Base-by-base conservation (phyloP, 2,329 filamentous ascomycete species). In the Tympanopsis confertula region DNA sequence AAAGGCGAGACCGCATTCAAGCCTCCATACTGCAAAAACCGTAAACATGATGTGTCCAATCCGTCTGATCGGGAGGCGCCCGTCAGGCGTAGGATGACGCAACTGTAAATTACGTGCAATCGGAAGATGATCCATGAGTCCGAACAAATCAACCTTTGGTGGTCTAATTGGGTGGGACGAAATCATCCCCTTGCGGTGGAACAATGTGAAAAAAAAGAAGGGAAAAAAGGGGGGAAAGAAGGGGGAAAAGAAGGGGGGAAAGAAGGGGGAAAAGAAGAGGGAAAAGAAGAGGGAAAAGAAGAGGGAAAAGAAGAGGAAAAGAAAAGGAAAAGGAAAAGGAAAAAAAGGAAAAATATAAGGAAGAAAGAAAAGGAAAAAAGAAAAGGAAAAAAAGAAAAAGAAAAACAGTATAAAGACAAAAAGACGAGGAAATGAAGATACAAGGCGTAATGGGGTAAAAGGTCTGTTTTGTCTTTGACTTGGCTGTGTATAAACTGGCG, bases 41-140 rank as follows among this genome's bases (percentile, higher is more conserved):
- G 63, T 73, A 74, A 73, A 56, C 65, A 72, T 73, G 58, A 71
- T 66, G 62, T 74, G 66, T 74, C 70, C 70, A 74, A 74, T 64
- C 60, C 66, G 62, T 66, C 62, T 61, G 53, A 45, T 44, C 57
- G 62, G 61, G 63, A 60, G 56, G 59, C 64, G 65, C 58, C 62
- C 56, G 56, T 57, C 52, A 54, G 55, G 64, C 56, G 63, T 74
- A 74, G 68, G 66, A 73, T 74, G 68, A 69, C 59, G 57, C 58
- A 71, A 64, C 54, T 59, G 57, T 67, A 68, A 66, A 68, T 66
- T 59, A 60, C 59, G 60, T 66, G 60, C 56, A 56, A 53, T 13
- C 55, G 61, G 63, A 66, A 69, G 54, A 68, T 68, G 58, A 41
- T 65, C 62, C 53, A 47, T 58, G 61, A 57, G 22, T 10, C 22